These are phyloP conservation scores for Rhododendron henanense DNA, from an alignment of 148 eudicot genomes.

Conservation along the genomic window DNA sequence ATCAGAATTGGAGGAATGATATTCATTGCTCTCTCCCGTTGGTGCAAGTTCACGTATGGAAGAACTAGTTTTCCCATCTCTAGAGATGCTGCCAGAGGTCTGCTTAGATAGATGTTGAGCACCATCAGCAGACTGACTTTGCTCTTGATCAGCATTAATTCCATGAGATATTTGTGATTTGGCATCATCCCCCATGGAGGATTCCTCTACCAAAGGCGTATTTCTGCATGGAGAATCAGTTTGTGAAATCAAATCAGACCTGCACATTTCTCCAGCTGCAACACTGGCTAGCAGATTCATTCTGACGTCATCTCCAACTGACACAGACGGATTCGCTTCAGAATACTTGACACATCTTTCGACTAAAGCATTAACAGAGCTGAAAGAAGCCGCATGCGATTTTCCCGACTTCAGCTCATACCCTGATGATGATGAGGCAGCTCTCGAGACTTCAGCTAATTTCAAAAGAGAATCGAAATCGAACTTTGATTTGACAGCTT, in stretches of 20 bases:
- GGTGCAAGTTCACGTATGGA: slow-evolving; percentile 11
- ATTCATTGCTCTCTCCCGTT: slow-evolving; percentile 5
- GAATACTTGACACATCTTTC: slow-evolving; percentile 84
- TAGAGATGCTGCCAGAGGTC: not conserved
- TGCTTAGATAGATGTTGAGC: slow-evolving; percentile 9
- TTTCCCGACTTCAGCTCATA: slow-evolving; percentile 39
- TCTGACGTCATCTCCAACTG: slow-evolving; percentile 76
- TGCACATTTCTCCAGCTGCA: slow-evolving; percentile 78
- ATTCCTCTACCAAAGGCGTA: slow-evolving; percentile 22
- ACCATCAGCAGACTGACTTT: slow-evolving; percentile 18
- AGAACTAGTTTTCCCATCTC: slow-evolving; percentile 13
- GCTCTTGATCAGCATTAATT: slow-evolving; percentile 16
- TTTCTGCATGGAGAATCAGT: slow-evolving; percentile 44
- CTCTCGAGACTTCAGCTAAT: slow-evolving; percentile 30
- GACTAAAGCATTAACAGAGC: slow-evolving; percentile 79
- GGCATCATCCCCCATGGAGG: slow-evolving; percentile 18
- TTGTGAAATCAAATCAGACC: slow-evolving; percentile 48
- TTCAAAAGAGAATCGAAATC: slow-evolving; percentile 12
- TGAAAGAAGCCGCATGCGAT: slow-evolving; percentile 52
- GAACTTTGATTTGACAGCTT: slow-evolving; percentile 2
- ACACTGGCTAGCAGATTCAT: slow-evolving; percentile 96
- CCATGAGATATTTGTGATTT: slow-evolving; percentile 21
- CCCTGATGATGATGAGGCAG: slow-evolving; percentile 22
- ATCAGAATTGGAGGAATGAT: slow-evolving; percentile 17
- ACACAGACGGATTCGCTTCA: slow-evolving; percentile 45